Evolutionary conservation across 2,329 filamentous ascomycete genomes (phyloP).

Genomic region (Monosporascus sp.): DNA sequence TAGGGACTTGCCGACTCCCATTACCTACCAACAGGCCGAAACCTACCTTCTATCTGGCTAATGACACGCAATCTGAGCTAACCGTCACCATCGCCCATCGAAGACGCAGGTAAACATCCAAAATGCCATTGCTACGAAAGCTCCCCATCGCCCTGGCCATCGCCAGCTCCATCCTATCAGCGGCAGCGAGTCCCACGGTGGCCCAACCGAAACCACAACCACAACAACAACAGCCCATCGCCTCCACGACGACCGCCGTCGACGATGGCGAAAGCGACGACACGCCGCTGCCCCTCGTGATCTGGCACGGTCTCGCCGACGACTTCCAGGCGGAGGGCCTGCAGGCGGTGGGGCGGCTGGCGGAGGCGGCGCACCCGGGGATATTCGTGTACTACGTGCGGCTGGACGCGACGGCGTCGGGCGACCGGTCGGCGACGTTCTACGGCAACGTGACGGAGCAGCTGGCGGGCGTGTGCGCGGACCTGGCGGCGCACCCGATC

Average conservation of each 20-base stretch:
- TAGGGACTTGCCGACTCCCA: no score
- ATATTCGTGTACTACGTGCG: slow-evolving; percentile 79
- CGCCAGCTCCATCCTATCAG: background rate
- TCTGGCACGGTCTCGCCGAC: slow-evolving; percentile 86
- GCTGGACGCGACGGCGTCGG: slow-evolving; percentile 57
- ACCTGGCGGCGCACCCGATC: slow-evolving; percentile 69
- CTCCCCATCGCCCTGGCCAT: background rate
- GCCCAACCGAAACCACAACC: background rate
- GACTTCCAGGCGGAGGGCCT: slow-evolving; percentile 73
- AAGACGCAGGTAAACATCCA: no score
- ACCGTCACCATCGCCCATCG: no score
- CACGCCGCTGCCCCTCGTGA: slow-evolving; percentile 78
- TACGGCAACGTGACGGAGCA: slow-evolving; percentile 84
- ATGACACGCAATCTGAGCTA: no score
- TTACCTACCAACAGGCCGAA: no score
- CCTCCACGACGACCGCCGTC: slow-evolving; percentile 1
- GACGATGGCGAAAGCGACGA: slow-evolving; percentile 40
- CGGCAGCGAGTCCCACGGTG: background rate
- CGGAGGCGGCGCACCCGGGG: slow-evolving; percentile 68
- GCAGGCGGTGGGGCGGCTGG: slow-evolving; percentile 63
- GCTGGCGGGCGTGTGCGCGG: slow-evolving; percentile 69
- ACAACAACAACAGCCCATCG: background rate
- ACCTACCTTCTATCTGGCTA: no score
- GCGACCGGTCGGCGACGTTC: slow-evolving; percentile 80
- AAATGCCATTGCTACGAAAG: background rate